Percentiles rank a stretch among this genome's conserved stretches.
These are phyloP conservation scores for Beauveria rudraprayagi DNA, from an alignment of 2,329 filamentous ascomycete genomes.

Conservation along the genomic window DNA sequence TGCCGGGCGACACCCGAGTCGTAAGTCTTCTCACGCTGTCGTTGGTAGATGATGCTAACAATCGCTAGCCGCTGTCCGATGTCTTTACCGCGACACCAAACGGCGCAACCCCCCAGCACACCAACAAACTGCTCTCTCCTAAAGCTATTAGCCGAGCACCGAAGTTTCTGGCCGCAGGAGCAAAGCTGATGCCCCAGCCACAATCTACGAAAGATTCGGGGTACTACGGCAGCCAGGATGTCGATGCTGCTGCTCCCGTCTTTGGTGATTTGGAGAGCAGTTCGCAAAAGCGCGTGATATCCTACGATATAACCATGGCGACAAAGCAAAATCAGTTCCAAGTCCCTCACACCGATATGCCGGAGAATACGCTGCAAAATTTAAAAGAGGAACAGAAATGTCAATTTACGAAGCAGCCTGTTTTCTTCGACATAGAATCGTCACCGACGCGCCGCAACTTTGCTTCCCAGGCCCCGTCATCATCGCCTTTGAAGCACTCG, in stretches of 20 bases:
- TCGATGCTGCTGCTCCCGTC: slow-evolving; percentile 20
- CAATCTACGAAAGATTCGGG: slow-evolving; percentile 49
- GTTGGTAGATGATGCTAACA: slow-evolving; percentile 18
- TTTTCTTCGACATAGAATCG: slow-evolving; percentile 3
- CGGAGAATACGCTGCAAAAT: slow-evolving; percentile 33
- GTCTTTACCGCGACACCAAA: slow-evolving; percentile 50
- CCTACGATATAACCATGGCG: slow-evolving; percentile 13
- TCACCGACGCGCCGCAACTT: background rate
- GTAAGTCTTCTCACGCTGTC: slow-evolving; percentile 37
- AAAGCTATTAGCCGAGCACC: slow-evolving; percentile 25
- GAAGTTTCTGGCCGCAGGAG: slow-evolving; percentile 23
- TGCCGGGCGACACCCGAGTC: slow-evolving; percentile 48
- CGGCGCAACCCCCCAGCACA: slow-evolving; percentile 35
- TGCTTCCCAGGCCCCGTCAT: slow-evolving; percentile 3
- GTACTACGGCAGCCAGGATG: slow-evolving; percentile 59
- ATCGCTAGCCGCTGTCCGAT: slow-evolving; percentile 48
- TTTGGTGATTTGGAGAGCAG: slow-evolving; percentile 13
- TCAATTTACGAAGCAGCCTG: background rate
- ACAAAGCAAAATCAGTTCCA: slow-evolving; percentile 19
- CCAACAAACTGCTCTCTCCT: slow-evolving; percentile 24
- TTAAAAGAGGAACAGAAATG: slow-evolving; percentile 36
- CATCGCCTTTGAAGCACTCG: slow-evolving; percentile 6
- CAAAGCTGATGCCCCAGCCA: slow-evolving; percentile 18
- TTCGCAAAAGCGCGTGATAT: background rate
- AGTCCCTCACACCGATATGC: slow-evolving; percentile 22